Conservation (phyloP, 2,329 filamentous ascomycete genomes). For the Apiospora hydei region DNA sequence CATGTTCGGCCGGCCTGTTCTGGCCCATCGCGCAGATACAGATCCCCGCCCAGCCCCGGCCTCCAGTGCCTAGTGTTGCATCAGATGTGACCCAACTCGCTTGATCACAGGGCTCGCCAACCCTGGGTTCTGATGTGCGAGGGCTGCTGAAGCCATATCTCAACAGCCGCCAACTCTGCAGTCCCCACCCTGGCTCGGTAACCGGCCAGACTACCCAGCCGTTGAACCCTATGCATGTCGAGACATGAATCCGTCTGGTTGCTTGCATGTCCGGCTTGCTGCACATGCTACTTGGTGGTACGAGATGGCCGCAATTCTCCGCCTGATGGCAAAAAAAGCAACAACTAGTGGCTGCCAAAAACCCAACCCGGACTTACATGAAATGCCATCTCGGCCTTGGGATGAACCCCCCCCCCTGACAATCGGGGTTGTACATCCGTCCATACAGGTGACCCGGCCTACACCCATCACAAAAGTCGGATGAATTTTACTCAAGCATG, state of each 20-base stretch:
- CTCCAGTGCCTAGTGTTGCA: not conserved
- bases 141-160: not conserved
- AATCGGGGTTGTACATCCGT: not conserved
- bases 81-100: not conserved
- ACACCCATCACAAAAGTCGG: not conserved
- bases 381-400: not conserved
- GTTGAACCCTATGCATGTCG: not conserved
- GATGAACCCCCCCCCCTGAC: not conserved
- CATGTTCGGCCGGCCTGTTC: not conserved
- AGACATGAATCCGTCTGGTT: not conserved
- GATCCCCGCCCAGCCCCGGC: not conserved
- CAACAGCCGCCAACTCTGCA: not conserved
- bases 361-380: not conserved
- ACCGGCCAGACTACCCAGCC: not conserved
- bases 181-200: not conserved
- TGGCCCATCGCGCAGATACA: not conserved
- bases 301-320: constrained; percentile 1
- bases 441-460: not conserved
- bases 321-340: not conserved
- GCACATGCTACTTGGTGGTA: not conserved
- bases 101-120: not conserved
- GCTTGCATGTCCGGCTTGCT: not conserved
- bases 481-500: not conserved
- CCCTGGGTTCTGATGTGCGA: not conserved
- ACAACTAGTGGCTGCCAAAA: not conserved